Conservation (phyloP, 768 basidiomycete genomes). For the Tylopilus cervinicoccineus region DNA sequence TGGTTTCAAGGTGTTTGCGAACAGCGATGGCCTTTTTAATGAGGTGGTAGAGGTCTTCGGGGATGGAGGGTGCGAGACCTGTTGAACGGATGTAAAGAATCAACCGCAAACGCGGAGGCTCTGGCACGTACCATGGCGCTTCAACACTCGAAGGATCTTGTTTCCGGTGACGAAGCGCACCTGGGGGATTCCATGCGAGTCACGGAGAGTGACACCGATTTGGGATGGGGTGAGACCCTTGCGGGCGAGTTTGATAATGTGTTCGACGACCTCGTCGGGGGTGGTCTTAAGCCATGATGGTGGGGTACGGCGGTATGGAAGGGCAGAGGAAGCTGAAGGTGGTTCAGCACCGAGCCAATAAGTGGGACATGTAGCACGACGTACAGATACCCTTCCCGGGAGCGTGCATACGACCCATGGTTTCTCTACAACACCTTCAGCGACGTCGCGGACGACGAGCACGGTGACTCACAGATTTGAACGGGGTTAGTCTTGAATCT, state of each 20-base stretch:
- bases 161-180: conserved; percentile 98
- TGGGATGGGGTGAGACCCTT: conserved; percentile 98
- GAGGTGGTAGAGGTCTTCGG: conserved; percentile 99
- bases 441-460: background rate
- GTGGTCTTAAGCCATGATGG: conserved; percentile 97
- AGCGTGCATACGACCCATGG: conserved; percentile 99
- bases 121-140: conserved; percentile 74
- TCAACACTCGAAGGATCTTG: conserved; percentile 98
- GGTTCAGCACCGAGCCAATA: conserved; percentile 35
- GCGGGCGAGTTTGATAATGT: conserved; percentile 95
- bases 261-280: conserved; percentile 91
- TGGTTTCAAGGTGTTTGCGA: conserved; percentile 96
- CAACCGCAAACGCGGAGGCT: background rate
- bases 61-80: conserved; percentile 97
- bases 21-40: conserved; percentile 99
- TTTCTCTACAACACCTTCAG: conserved; percentile 33
- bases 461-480: conserved; percentile 36
- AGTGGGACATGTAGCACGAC: conserved; percentile 30
- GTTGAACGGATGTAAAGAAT: background rate
- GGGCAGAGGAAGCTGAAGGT: conserved; percentile 69
- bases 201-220: conserved; percentile 96
- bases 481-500: background rate
- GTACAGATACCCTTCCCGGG: conserved; percentile 99
- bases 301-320: conserved; percentile 93
- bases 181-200: conserved; percentile 97